Base-by-base conservation (phyloP, 2,329 filamentous ascomycete genomes). In the Ophiostoma piceae region DNA sequence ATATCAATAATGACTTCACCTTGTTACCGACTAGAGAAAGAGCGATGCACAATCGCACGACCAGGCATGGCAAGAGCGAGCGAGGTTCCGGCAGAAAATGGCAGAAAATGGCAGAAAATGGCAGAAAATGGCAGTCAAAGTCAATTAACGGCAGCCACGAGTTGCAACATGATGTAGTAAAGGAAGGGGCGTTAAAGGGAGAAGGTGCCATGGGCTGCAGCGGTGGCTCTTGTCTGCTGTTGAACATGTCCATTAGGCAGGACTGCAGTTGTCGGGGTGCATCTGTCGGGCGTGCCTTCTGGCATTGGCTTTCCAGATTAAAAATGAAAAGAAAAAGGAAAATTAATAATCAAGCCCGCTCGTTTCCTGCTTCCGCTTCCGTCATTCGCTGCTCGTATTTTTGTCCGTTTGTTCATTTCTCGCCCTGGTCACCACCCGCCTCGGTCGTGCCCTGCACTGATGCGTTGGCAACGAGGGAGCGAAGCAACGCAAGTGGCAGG, bases 251-350 rank as follows among this genome's bases (percentile, higher is more conserved):
- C 75, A 79, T 82, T 79, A 81, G 81, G 81, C 81, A 82, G 79
- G 80, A 79, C 77, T 82, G 81, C 81, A 82, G n/a, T 76, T 77
- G 78, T 80, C 78, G 77, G 79, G 80, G 78, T 82, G 81, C 81
- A 29, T n/a, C 76, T 77, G 78, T 80, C 78, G 77, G 79, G 80
- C 79, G 77, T 77, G 77, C 76, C 76, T 77, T 76, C 72, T 19
- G 16, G 6, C 43, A 6, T 47, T 47, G 43, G 14, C 43, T 47
- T 43, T 43, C 41, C 41, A 12, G 41, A 43, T 6, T 5, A 43
- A 43, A 43, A 9, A 43, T 19, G 12, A 5, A 43, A 16, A 5
- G 16, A 43, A 43, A 43, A 16, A 14, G 14, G 14, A 43, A 47
- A 19, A 47, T 47, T 47, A 47, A 47, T 47, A 47, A 47, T 47